Evolutionary conservation across 1,139 yeast genomes (phyloP).

Genomic region (Arxiozyma bovina): DNA sequence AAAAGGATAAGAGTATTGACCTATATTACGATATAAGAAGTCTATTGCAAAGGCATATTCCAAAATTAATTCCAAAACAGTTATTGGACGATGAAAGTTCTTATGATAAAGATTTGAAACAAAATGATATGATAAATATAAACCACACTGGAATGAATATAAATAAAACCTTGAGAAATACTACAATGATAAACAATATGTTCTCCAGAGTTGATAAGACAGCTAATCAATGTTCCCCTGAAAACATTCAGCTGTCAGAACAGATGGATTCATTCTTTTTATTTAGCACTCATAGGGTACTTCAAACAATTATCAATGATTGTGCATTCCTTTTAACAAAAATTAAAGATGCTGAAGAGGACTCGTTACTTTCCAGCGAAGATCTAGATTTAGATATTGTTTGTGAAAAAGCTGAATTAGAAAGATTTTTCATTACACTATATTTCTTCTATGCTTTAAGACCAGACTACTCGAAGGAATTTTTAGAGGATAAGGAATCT

Average conservation of each 20-base stretch:
- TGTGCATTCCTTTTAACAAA: constrained; percentile 74
- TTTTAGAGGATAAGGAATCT: constrained; percentile 66
- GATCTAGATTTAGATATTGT: constrained; percentile 41
- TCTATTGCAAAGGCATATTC: constrained; percentile 56
- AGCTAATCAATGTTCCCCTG: constrained; percentile 1
- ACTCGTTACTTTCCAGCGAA: constrained; percentile 52
- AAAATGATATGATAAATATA: constrained; percentile 1
- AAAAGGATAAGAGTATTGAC: constrained; percentile 33
- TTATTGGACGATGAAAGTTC: constrained; percentile 37
- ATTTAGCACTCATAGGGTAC: constrained; percentile 42
- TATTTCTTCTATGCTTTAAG: constrained; percentile 61
- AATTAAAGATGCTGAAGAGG: constrained; percentile 82
- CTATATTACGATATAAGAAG: constrained; percentile 59
- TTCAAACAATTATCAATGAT: constrained; percentile 55
- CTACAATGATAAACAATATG: background rate
- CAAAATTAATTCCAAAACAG: constrained; percentile 42
- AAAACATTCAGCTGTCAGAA: constrained; percentile 16
- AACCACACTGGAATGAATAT: constrained; percentile 5
- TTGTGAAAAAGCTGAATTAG: constrained; percentile 72
- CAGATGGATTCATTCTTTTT: constrained; percentile 21
- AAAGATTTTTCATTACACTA: constrained; percentile 73
- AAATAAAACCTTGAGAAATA: background rate
- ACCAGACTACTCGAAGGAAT: constrained; percentile 47
- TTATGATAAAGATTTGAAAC: constrained; percentile 9
- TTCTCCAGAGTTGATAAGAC: background rate